These are phyloP conservation scores for Clarireedia sp. DNA, from an alignment of 2,329 filamentous ascomycete genomes.

Conservation along the genomic window DNA sequence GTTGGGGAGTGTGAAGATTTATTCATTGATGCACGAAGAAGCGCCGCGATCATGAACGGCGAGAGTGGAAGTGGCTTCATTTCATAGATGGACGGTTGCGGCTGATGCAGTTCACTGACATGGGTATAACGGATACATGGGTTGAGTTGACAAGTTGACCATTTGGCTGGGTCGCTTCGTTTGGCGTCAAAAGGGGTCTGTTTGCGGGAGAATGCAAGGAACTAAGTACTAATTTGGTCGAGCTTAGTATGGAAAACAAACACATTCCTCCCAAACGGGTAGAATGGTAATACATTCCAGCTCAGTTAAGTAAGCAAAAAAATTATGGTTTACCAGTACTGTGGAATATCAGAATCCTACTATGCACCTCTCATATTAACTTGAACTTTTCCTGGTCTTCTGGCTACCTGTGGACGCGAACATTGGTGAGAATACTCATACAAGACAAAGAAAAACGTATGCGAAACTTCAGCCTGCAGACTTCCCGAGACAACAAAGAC, in stretches of 20 bases:
- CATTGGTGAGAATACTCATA: constrained; percentile 13
- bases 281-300: constrained; percentile 7
- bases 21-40: constrained; percentile 75
- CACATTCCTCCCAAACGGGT: not conserved
- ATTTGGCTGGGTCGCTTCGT: constrained; percentile 9
- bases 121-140: constrained; percentile 5
- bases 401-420: constrained; percentile 6
- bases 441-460: constrained; percentile 25
- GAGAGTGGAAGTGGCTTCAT: constrained; percentile 55
- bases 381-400: not conserved
- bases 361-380: too few species aligned
- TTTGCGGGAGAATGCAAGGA: constrained; percentile 11
- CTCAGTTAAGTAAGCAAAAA: constrained; percentile 4
- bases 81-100: constrained; percentile 19
- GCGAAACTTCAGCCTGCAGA: constrained; percentile 21
- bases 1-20: constrained; percentile 75
- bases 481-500: constrained; percentile 31
- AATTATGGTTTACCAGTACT: not conserved
- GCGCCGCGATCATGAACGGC: constrained; percentile 59
- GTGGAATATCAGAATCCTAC: too few species aligned
- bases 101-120: constrained; percentile 4
- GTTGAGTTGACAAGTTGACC: constrained; percentile 3
- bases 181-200: constrained; percentile 12
- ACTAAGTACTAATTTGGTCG: constrained; percentile 5
- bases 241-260: not conserved